Conservation (phyloP, 805 yeast genomes). For the Myxozyma neglecta region DNA sequence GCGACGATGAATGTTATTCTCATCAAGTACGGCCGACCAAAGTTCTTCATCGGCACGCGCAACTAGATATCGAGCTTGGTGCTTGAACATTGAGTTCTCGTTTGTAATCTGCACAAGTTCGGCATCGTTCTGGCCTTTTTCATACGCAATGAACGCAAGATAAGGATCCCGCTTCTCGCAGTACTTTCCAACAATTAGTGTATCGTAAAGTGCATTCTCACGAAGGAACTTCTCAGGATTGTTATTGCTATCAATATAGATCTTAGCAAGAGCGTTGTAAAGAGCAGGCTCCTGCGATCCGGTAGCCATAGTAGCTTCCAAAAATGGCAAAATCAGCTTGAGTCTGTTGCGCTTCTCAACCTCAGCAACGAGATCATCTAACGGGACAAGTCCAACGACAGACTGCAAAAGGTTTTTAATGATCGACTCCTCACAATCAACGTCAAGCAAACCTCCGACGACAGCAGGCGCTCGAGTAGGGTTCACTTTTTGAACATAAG, state of each 20-base stretch:
- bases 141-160: slow-evolving; percentile 95
- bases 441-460: slow-evolving; percentile 92
- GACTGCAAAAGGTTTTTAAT: slow-evolving; percentile 78
- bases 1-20: slow-evolving; percentile 82
- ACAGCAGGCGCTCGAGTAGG: slow-evolving; percentile 96
- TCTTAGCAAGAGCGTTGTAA: slow-evolving; percentile 92
- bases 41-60: slow-evolving; percentile 80
- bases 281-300: slow-evolving; percentile 83
- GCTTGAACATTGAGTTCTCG: slow-evolving; percentile 96
- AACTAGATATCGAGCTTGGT: slow-evolving; percentile 95
- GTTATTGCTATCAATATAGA: slow-evolving; percentile 95
- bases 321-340: slow-evolving; percentile 86
- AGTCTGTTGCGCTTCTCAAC: slow-evolving; percentile 96
- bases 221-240: slow-evolving; percentile 94
- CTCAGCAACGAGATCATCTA: slow-evolving; percentile 83
- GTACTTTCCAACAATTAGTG: slow-evolving; percentile 94
- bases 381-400: slow-evolving; percentile 92
- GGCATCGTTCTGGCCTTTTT: slow-evolving; percentile 87
- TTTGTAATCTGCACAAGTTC: slow-evolving; percentile 91
- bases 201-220: slow-evolving; percentile 86
- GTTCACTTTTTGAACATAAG: slow-evolving; percentile 95
- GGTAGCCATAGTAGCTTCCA: slow-evolving; percentile 84
- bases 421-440: slow-evolving; percentile 91
- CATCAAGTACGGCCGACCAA: slow-evolving; percentile 76
- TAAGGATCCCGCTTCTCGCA: slow-evolving; percentile 99